Conservation (phyloP, 768 basidiomycete species). For the Suillus fuscotomentosus region DNA sequence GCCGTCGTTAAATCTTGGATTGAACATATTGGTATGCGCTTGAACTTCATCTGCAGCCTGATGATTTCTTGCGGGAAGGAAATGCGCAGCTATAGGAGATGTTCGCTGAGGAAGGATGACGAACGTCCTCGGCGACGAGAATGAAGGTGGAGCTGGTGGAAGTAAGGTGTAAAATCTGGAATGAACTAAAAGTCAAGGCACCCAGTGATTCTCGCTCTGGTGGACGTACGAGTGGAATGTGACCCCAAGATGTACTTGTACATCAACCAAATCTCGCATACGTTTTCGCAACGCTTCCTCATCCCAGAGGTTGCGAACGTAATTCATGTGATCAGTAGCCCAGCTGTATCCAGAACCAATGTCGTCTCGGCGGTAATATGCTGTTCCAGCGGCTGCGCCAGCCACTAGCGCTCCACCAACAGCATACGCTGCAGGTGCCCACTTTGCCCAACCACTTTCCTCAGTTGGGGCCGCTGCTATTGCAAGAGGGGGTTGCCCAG, state of each 20-base stretch:
- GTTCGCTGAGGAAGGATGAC: slow-evolving; percentile 63
- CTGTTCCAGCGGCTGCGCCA: slow-evolving; percentile 81
- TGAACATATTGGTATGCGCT: slow-evolving; percentile 91
- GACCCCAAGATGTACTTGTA: slow-evolving; percentile 62
- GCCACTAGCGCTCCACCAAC: slow-evolving; percentile 75
- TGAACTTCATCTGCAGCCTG: slow-evolving; percentile 73
- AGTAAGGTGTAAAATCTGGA: slow-evolving; percentile 78
- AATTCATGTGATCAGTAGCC: slow-evolving; percentile 89
- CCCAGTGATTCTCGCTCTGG: background rate
- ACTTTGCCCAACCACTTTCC: slow-evolving; percentile 51
- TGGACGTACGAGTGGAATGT: slow-evolving; percentile 67
- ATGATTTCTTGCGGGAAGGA: slow-evolving; percentile 63
- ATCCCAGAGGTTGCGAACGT: slow-evolving; percentile 85
- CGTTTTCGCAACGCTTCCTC: slow-evolving; percentile 58
- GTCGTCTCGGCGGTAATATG: slow-evolving; percentile 80
- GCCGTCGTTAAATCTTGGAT: slow-evolving; percentile 77
- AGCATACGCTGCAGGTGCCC: slow-evolving; percentile 69
- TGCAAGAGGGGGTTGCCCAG: slow-evolving; percentile 26
- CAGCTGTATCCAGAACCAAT: slow-evolving; percentile 67
- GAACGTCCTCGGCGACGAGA: slow-evolving; percentile 67
- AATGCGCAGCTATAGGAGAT: slow-evolving; percentile 50
- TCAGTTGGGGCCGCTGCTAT: slow-evolving; percentile 29
- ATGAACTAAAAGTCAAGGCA: slow-evolving; percentile 3
- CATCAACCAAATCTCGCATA: slow-evolving; percentile 57
- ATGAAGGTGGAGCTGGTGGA: slow-evolving; percentile 62